phyloP scores from a whole-genome alignment of 179 eudicot species.

The Corrigiola litoralis region DNA sequence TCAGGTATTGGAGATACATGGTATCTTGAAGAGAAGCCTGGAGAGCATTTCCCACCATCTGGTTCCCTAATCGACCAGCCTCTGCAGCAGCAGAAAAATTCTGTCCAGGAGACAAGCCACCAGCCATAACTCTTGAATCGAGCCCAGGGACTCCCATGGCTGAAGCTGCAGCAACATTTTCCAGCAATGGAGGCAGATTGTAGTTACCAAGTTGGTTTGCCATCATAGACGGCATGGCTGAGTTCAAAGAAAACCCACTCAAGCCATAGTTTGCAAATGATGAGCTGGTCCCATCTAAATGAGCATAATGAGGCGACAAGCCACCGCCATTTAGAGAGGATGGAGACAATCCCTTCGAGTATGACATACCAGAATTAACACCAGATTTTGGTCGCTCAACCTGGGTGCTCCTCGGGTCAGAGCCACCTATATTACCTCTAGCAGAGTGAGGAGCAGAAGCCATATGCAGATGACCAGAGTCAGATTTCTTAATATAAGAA shows the following conservation, averaged over 20 bases:
- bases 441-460: constrained; percentile 35
- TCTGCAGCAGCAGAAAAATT: constrained; percentile 27
- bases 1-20: constrained; percentile 74
- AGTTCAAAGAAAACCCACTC: constrained; percentile 58
- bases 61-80: constrained; percentile 41
- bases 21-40: constrained; percentile 71
- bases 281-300: constrained; percentile 49
- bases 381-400: constrained; percentile 44
- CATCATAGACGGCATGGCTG: constrained; percentile 60
- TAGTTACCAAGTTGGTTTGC: constrained; percentile 48
- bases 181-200: constrained; percentile 79
- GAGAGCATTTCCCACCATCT: constrained; percentile 44
- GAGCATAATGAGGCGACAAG: constrained; percentile 55
- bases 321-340: constrained; percentile 42
- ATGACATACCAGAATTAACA: constrained; percentile 41
- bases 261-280: constrained; percentile 57
- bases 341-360: constrained; percentile 49
- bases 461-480: constrained; percentile 40
- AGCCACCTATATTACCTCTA: constrained; percentile 37
- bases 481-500: constrained; percentile 40
- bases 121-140: constrained; percentile 63
- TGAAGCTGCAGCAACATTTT: constrained; percentile 77
- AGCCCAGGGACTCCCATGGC: constrained; percentile 57
- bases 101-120: constrained; percentile 41
- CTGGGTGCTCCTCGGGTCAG: constrained; percentile 42